phyloP scores from a whole-genome alignment of 768 basidiomycete genomes.

The Tremella mesenterica region DNA sequence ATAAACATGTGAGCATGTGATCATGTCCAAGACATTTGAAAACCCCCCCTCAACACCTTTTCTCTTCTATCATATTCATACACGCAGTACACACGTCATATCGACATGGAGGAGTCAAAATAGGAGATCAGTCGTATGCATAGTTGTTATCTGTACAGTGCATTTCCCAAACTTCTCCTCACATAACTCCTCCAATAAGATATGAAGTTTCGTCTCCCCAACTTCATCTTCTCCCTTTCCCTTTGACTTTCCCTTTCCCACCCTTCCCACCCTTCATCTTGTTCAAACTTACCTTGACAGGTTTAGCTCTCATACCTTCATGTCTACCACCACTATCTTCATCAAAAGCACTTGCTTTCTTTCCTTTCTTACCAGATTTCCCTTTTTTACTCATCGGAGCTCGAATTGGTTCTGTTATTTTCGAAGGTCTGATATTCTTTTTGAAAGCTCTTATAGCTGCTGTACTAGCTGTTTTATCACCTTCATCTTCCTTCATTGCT shows the following conservation, averaged over 20 bases:
- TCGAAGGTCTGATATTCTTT: slow-evolving; percentile 61
- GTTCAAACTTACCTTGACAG: slow-evolving; percentile 20
- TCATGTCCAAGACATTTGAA: too few relatives aligned
- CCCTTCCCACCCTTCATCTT: slow-evolving; percentile 22
- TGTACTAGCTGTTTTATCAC: slow-evolving; percentile 53
- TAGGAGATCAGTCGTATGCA: too few relatives aligned
- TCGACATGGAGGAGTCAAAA: too few relatives aligned
- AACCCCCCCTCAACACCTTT: too few relatives aligned
- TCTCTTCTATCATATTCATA: too few relatives aligned
- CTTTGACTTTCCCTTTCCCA: slow-evolving; percentile 18
- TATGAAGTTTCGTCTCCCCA: too few relatives aligned
- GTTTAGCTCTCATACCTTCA: slow-evolving; percentile 36
- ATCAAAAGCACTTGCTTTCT: slow-evolving; percentile 31
- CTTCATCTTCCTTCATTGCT: slow-evolving; percentile 63
- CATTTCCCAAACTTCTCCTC: too few relatives aligned
- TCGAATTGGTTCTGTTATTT: slow-evolving; percentile 57
- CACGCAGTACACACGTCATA: too few relatives aligned
- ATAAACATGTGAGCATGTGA: too few relatives aligned
- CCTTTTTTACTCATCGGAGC: slow-evolving; percentile 4
- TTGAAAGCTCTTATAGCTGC: slow-evolving; percentile 83
- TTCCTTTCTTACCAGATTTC: slow-evolving; percentile 16
- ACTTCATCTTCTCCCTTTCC: slow-evolving; percentile 7
- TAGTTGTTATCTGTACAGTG: too few relatives aligned
- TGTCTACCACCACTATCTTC: slow-evolving; percentile 12
- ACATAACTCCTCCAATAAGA: too few relatives aligned